Conservation (phyloP, 1,284 basidiomycete genomes). For the Lentinus polychrous region DNA sequence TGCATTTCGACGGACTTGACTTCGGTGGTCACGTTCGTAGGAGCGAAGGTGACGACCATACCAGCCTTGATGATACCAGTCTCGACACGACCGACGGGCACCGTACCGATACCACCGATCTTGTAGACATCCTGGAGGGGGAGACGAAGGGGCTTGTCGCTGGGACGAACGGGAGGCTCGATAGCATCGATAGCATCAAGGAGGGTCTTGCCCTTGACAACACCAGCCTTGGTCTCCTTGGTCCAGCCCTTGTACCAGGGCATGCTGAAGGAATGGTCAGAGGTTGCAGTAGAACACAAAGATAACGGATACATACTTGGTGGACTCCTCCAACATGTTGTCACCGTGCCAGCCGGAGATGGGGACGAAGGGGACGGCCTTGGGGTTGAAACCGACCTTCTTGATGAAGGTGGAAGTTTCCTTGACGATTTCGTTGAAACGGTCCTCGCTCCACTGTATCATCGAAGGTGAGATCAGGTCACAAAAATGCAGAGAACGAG, state of each 20-base stretch:
- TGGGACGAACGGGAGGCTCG: constrained; percentile 93
- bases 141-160: constrained; percentile 99
- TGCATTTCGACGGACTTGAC: constrained; percentile 99
- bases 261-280: constrained; percentile 61
- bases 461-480: constrained; percentile 6
- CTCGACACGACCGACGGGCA: constrained; percentile 99
- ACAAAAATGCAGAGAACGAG: constrained; percentile 12
- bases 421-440: constrained; percentile 99
- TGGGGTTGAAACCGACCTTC: constrained; percentile 99
- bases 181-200: constrained; percentile 99
- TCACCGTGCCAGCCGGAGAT: constrained; percentile 99
- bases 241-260: constrained; percentile 99
- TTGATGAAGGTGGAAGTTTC: constrained; percentile 99
- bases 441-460: constrained; percentile 91
- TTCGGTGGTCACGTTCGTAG: constrained; percentile 98
- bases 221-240: constrained; percentile 92
- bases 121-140: constrained; percentile 99
- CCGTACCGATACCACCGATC: constrained; percentile 99
- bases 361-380: constrained; percentile 96
- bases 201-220: constrained; percentile 96
- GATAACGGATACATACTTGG: constrained; percentile 55
- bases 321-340: constrained; percentile 99
- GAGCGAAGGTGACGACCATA: constrained; percentile 98
- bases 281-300: too few relatives aligned
- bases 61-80: constrained; percentile 99